Percentiles rank a stretch among this genome's conserved stretches.
These are phyloP conservation scores for Rhodotorula sp. DNA, from an alignment of 1,284 basidiomycete species.

Conservation along the genomic window DNA sequence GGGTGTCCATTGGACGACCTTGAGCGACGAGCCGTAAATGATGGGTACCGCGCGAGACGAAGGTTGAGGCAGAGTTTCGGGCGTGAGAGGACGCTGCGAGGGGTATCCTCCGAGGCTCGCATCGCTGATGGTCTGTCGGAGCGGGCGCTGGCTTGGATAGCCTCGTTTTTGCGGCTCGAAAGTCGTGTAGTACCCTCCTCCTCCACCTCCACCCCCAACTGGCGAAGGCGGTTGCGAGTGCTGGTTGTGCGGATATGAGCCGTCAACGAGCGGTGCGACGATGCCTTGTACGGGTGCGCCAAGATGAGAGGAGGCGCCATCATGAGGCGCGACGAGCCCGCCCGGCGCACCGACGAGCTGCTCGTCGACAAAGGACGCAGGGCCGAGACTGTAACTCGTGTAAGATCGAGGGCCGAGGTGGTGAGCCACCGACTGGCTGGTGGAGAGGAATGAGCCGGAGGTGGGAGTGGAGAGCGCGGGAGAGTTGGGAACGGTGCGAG, in stretches of 20 bases:
- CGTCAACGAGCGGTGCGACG: not conserved
- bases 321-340: too few relatives aligned
- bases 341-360: not conserved
- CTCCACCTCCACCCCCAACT: not conserved
- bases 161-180: not conserved
- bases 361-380: not conserved
- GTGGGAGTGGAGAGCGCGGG: not conserved
- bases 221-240: constrained; percentile 2
- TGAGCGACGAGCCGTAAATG: constrained; percentile 18
- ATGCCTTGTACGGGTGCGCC: not conserved
- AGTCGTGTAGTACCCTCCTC: not conserved
- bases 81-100: not conserved
- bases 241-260: not conserved
- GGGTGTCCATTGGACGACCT: constrained; percentile 39
- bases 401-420: constrained; percentile 4
- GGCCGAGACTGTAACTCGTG: not conserved
- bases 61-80: not conserved
- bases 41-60: not conserved
- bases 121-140: not conserved
- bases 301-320: not conserved
- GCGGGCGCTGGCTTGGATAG: not conserved
- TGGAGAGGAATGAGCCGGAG: too few relatives aligned
- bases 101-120: not conserved
- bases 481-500: constrained; percentile 3
- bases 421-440: not conserved